Base-by-base conservation (phyloP, 2,329 filamentous ascomycete species). In the Raffaelea ambrosiae region DNA sequence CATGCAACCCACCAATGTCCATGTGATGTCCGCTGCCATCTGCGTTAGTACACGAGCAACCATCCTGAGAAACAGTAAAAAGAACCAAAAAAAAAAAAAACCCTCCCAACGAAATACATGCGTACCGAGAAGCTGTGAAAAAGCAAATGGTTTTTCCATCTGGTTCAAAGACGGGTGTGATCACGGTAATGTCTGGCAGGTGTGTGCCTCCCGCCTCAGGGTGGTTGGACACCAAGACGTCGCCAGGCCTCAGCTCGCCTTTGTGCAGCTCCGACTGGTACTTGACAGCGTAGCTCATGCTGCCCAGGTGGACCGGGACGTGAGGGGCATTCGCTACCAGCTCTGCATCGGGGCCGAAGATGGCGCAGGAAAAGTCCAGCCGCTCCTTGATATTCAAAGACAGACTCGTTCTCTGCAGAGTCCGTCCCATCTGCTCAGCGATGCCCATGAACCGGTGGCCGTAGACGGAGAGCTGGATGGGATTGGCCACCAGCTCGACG, bases 131-230 rank as follows among this genome's bases (percentile, higher is more conserved):
- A 0, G 86, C 86, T 2, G 88, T 85, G 52, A 88, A 91, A 64
- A 91, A 91, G 45, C 89, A 74, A 50, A 91, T 89, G 18, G 84
- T 77, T 47, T 83, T 77, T 2, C 79, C 20, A 81, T 21, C 62
- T 61, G n/a, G 59, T 51, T 80, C 79, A 62, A 90, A 91, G 1
- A 86, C 84, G 0, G 86, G 86, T n/a, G 86, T 90, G 46, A 88
- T 74, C 19, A 89, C 81, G 0, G 86, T 93, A 49, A 93, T 86
- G 59, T 93, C 86, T 1, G 86, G 86, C 19, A 93, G 66, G 68
- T 93, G 87, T 0, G 87, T 93, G 19, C 87, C 87, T 21, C 87
- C 87, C 57, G 82, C 89, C 60, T 87, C 86, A 0, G 87, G 87
- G 58, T 91, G 86, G 55, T 93, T 93, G 1, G 85, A 86, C 4